Base-by-base conservation (phyloP, 2,329 filamentous ascomycete genomes). In the Daldinia sp. region DNA sequence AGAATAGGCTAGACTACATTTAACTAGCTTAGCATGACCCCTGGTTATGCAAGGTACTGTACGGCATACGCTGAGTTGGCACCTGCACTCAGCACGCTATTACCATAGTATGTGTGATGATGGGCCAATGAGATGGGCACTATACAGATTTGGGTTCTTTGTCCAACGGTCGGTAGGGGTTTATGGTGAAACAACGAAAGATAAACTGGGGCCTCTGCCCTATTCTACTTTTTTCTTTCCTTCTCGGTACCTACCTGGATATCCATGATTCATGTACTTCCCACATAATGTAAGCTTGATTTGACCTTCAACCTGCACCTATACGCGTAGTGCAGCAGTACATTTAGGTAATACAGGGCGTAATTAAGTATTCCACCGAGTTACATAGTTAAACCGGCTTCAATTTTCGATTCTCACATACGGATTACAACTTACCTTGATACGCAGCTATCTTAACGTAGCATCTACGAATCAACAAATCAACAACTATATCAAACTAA, bases 11-110 rank as follows among this genome's bases (percentile, higher is more conserved):
- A 30, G 37, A 32, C 29, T 32, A 32, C 29, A 32, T 1, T 23
- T 11, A 23, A 27, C 17, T 48, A 48, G 27, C 27, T 30, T 48
- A 32, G 45, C 45, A 15, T 32, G 10, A 27, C 15, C 45, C 27
- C 25, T 30, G 15, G 45, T 48, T 48, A 48, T 48, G 45, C 45
- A 45, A 48, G 45, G 45, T 48, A 48, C 45, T 48, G 27, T 48
- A 30, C 15, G 25, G 27, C 45, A 30, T 48, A 13, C 27, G 10
- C 39, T 48, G 45, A 48, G 45, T 32, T 48, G 45, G 45, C 45
- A 48, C 3, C 27, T 48, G 45, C 25, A 48, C 23, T 15, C 13
- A 48, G 45, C 45, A 48, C 25, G 25, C 27, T 13, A 48, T 48
- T 43, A 32, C 11, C 29, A 32, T 11, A 32, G 11, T 32, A 25